phyloP scores from a whole-genome alignment of 176 grass and related monocot species.

The Carex myosuroides region DNA sequence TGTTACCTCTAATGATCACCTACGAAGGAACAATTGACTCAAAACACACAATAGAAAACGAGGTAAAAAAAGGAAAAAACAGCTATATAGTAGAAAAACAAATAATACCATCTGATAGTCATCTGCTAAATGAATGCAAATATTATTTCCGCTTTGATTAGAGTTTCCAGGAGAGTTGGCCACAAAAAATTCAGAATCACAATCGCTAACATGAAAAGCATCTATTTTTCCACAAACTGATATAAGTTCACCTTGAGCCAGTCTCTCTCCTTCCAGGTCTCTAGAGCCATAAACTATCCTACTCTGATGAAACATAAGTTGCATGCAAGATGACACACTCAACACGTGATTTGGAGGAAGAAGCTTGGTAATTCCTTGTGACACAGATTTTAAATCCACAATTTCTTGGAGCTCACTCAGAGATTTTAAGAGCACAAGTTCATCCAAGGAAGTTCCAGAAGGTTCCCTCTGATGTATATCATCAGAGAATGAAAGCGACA shows the following conservation, averaged over 20 bases:
- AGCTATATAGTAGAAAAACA: slow-evolving; percentile 12
- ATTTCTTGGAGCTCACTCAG: slow-evolving; percentile 28
- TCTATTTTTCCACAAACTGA: slow-evolving; percentile 63
- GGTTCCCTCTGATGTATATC: slow-evolving; percentile 16
- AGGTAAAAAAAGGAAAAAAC: slow-evolving; percentile 15
- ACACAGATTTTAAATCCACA: slow-evolving; percentile 47
- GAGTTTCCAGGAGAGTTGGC: slow-evolving; percentile 13
- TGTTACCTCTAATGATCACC: slow-evolving; percentile 57
- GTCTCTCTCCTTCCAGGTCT: slow-evolving; percentile 27
- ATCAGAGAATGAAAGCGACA: slow-evolving; percentile 44
- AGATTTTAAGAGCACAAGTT: slow-evolving; percentile 36
- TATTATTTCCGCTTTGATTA: slow-evolving; percentile 22
- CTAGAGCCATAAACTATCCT: slow-evolving; percentile 27
- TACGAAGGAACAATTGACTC: slow-evolving; percentile 29
- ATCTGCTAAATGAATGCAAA: slow-evolving; percentile 78
- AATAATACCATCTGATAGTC: slow-evolving; percentile 55
- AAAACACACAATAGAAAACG: slow-evolving; percentile 21
- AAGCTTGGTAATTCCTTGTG: slow-evolving; percentile 21
- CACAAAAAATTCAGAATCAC: slow-evolving; percentile 15
- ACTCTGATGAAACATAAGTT: slow-evolving; percentile 42
- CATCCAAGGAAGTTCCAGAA: slow-evolving; percentile 31
- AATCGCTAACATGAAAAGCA: slow-evolving; percentile 46
- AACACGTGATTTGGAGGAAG: slow-evolving; percentile 37
- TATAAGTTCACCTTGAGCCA: slow-evolving; percentile 52
- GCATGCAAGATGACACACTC: slow-evolving; percentile 58